Percentiles rank a stretch among this genome's conserved stretches.
Evolutionary conservation across 495 filamentous ascomycete species (phyloP).

Genomic region (Penicillium cataractarum): DNA sequence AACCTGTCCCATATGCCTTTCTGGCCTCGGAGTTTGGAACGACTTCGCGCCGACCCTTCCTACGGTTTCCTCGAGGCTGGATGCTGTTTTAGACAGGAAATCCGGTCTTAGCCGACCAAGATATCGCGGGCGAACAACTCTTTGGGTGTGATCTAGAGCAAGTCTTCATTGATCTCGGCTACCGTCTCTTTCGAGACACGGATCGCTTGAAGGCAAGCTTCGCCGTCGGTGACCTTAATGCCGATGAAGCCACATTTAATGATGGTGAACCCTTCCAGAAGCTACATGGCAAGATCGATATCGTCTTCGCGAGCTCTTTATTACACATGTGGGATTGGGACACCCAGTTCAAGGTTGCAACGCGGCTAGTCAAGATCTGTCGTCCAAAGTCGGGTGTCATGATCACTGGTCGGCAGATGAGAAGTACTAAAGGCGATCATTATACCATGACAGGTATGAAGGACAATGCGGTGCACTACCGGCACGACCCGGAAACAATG

Average conservation of each 20-base stretch:
- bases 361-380: conserved; percentile 39
- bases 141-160: conserved; percentile 54
- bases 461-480: conserved; percentile 28
- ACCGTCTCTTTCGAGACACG: conserved; percentile 53
- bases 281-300: conserved; percentile 37
- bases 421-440: conserved; percentile 31
- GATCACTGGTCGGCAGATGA: conserved; percentile 49
- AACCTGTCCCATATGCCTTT: conserved; percentile 32
- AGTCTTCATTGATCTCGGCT: conserved; percentile 55
- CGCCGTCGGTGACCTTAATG: conserved; percentile 37
- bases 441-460: conserved; percentile 26
- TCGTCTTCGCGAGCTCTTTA: conserved; percentile 47
- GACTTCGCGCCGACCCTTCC: conserved; percentile 32
- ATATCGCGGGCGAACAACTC: conserved; percentile 42
- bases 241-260: conserved; percentile 6
- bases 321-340: conserved; percentile 51
- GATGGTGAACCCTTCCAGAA: conserved; percentile 16
- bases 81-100: conserved; percentile 53
- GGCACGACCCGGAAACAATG: conserved; percentile 46
- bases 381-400: conserved; percentile 36
- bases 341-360: conserved; percentile 37
- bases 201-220: conserved; percentile 32
- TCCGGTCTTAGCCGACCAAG: conserved; percentile 51
- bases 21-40: conserved; percentile 35
- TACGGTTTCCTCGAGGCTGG: conserved; percentile 45